These are phyloP conservation scores for Clavariopsis aquatica DNA, from an alignment of 495 filamentous ascomycete genomes.

Conservation along the genomic window DNA sequence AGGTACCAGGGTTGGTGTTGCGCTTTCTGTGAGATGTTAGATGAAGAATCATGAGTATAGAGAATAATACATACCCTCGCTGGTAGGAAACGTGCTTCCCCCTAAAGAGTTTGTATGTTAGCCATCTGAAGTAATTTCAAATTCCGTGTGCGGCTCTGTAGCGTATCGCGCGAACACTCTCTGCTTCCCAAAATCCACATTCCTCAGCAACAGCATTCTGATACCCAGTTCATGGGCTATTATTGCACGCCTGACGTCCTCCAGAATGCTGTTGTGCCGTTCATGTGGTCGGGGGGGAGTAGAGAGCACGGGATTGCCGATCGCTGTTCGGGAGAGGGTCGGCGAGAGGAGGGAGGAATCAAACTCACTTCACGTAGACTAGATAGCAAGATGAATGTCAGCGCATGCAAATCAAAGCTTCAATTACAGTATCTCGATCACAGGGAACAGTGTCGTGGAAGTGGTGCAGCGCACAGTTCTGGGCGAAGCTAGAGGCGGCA, in stretches of 20 bases:
- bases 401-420: neutral
- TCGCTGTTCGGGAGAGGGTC: constrained; percentile 7
- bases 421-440: neutral
- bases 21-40: constrained; percentile 50
- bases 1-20: constrained; percentile 77
- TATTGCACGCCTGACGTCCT: constrained; percentile 37
- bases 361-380: constrained; percentile 94
- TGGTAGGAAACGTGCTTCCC: constrained; percentile 37
- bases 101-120: constrained; percentile 16
- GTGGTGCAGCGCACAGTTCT: neutral
- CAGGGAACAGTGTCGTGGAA: constrained; percentile 4
- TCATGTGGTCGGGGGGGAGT: constrained; percentile 31
- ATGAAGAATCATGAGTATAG: neutral
- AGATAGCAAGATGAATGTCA: constrained; percentile 36
- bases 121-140: neutral
- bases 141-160: neutral
- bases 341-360: neutral
- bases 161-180: neutral
- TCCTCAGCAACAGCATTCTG: neutral
- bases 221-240: neutral
- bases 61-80: constrained; percentile 14
- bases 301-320: constrained; percentile 38
- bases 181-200: constrained; percentile 1
- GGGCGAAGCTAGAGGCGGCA: neutral
- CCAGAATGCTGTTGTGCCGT: neutral